These are phyloP conservation scores for Sporothrix luriei DNA, from an alignment of 2,329 filamentous ascomycete species.

Conservation along the genomic window DNA sequence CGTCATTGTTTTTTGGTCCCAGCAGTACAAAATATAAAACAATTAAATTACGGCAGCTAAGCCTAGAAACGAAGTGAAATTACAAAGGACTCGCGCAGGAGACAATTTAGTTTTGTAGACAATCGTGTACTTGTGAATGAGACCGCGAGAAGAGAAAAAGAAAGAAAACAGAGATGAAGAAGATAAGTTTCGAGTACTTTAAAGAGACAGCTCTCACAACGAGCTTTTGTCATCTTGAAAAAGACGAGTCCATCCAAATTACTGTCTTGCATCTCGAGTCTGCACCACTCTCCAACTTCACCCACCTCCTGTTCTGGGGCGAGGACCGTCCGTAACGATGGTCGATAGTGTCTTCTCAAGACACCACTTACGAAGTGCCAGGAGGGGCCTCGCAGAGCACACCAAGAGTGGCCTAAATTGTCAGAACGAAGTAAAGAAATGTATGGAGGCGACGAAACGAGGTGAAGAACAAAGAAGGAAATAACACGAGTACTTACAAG, in stretches of 20 bases:
- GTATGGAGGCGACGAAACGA: background rate
- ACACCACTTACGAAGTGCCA: background rate
- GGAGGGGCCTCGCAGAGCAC: background rate
- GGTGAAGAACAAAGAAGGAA: background rate
- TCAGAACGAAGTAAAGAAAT: background rate
- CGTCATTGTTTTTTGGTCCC: too few species aligned
- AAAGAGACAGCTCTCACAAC: background rate
- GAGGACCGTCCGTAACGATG: too few species aligned
- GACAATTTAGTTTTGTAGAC: background rate
- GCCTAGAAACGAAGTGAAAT: too few species aligned
- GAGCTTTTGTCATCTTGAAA: background rate
- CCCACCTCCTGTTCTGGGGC: background rate
- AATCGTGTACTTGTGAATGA: background rate
- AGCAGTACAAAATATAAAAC: too few species aligned
- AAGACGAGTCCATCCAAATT: too few species aligned
- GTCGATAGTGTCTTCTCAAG: background rate
- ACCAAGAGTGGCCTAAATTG: background rate
- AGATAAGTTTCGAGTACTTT: background rate
- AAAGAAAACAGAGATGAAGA: background rate
- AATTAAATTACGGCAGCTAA: too few species aligned
- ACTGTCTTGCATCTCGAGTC: background rate
- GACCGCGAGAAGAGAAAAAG: background rate
- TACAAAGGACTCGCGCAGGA: background rate
- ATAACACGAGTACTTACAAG: background rate
- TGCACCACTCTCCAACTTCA: background rate